Evolutionary conservation across 78 protist species (phyloP).

Genomic region (Dictyostelium discoideum): DNA sequence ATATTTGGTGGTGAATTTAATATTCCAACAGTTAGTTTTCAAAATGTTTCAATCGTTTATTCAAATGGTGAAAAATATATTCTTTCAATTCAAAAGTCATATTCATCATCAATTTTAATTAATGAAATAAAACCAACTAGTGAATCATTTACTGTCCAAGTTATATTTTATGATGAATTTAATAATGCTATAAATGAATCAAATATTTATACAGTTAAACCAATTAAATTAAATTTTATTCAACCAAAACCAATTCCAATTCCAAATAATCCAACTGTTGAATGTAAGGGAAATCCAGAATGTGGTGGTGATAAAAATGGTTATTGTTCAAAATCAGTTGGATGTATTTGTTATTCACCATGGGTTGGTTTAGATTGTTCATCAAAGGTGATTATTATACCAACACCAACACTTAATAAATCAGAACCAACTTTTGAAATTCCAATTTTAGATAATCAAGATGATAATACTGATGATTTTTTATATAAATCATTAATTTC

Average conservation of each 20-base stretch:
- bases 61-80: neutral
- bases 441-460: neutral
- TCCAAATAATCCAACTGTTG: neutral
- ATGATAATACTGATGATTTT: neutral
- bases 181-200: neutral
- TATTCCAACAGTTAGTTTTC: neutral
- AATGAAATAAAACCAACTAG: neutral
- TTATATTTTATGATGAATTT: neutral
- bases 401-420: neutral
- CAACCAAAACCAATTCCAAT: neutral
- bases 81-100: neutral
- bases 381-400: neutral
- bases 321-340: neutral
- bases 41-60: neutral
- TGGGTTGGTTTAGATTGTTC: constrained; percentile 2
- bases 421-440: neutral
- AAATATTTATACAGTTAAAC: neutral
- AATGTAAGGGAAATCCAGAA: neutral
- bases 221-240: neutral
- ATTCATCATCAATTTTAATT: neutral
- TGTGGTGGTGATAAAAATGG: constrained; percentile 5
- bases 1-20: neutral
- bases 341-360: constrained; percentile 1
- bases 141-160: neutral
- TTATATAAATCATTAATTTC: neutral